Percentiles rank a stretch among this genome's conserved stretches.
Evolutionary conservation across 2,329 filamentous ascomycete species (phyloP).

Genomic region (Botrytis deweyae): DNA sequence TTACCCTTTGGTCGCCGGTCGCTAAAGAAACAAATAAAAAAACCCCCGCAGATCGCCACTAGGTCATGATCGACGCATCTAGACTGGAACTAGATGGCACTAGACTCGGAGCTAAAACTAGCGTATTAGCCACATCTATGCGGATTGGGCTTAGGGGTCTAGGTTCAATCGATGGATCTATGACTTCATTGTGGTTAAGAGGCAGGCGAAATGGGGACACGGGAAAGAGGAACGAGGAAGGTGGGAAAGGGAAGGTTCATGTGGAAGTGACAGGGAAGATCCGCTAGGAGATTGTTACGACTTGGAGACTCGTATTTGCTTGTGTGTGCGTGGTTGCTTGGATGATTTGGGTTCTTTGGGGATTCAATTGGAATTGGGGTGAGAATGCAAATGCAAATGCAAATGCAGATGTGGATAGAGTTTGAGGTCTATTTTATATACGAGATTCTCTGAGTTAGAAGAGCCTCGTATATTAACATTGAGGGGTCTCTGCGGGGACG

Average conservation of each 20-base stretch:
- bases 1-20: not conserved
- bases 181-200: slow-evolving; percentile 12
- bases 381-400: too few species aligned
- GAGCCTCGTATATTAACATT: not conserved
- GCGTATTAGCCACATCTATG: not conserved
- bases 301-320: not conserved
- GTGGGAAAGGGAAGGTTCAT: not conserved
- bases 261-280: not conserved
- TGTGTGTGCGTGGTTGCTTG: not conserved
- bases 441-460: not conserved
- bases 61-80: not conserved
- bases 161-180: not conserved
- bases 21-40: not conserved
- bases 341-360: too few species aligned
- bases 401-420: not conserved
- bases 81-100: not conserved
- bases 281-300: not conserved
- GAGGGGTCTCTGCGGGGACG: not conserved
- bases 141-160: not conserved
- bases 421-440: not conserved
- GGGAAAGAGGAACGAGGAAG: too few species aligned
- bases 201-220: not conserved
- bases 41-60: not conserved
- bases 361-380: too few species aligned
- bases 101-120: not conserved